A percentile compares a stretch with the other conserved stretches of the same genome.
Conservation (phyloP, 306 rosid genomes). For the Cicer bijugum region DNA sequence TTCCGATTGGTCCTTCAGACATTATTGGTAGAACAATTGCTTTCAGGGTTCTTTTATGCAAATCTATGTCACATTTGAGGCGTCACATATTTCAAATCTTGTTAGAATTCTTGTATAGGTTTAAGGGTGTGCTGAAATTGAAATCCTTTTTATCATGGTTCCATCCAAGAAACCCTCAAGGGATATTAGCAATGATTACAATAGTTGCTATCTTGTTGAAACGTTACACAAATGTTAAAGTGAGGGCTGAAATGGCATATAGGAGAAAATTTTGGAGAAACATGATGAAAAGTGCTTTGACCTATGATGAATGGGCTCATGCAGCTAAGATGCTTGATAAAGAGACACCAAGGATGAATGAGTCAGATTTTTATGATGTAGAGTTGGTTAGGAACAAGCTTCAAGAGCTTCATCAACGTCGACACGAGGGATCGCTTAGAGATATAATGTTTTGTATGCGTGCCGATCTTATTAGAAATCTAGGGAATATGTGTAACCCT, state of each 20-base stretch:
- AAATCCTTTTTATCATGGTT: conserved; percentile 69
- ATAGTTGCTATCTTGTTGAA: conserved; percentile 80
- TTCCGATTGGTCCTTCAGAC: conserved; percentile 89
- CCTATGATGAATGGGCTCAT: conserved; percentile 99
- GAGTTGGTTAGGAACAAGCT: conserved; percentile 85
- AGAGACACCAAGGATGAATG: conserved; percentile 84
- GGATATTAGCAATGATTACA: conserved; percentile 87
- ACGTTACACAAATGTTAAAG: conserved; percentile 79
- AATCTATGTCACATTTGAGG: conserved; percentile 74
- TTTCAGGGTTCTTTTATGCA: conserved; percentile 78
- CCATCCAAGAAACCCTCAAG: conserved; percentile 93
- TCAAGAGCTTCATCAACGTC: conserved; percentile 84
- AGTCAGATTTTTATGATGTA: conserved; percentile 77
- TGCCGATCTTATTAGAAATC: conserved; percentile 89
- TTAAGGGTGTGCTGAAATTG: conserved; percentile 54
- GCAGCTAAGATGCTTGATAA: conserved; percentile 98
- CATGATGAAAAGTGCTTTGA: conserved; percentile 90
- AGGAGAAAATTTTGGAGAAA: conserved; percentile 96
- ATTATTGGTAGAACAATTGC: conserved; percentile 82
- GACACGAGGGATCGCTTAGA: conserved; percentile 78
- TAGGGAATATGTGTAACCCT: conserved; percentile 94
- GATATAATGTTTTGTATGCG: conserved; percentile 93
- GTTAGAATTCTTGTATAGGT: conserved; percentile 53
- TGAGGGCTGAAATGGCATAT: conserved; percentile 85
- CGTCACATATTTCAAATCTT: conserved; percentile 56